A percentile compares a stretch with the other conserved stretches of the same genome.
phyloP scores from a whole-genome alignment of 768 basidiomycete species.

The Lactifluus rugatus region DNA sequence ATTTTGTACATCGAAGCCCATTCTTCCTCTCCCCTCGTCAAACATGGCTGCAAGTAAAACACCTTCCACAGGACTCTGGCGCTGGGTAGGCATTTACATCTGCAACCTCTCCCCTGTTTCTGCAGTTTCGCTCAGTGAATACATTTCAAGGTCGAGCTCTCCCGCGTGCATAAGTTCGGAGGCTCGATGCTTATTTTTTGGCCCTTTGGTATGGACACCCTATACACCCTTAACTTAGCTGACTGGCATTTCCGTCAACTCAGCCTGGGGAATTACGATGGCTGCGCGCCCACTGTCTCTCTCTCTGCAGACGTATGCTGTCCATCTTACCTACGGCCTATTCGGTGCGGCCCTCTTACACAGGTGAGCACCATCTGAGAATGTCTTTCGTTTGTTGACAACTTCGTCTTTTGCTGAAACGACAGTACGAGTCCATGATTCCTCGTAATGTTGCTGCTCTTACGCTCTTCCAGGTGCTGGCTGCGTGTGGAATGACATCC shows the following conservation, averaged over 20 bases:
- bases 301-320: neutral
- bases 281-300: slow-evolving; percentile 17
- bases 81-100: neutral
- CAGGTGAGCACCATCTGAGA: neutral
- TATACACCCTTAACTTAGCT: neutral
- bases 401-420: neutral
- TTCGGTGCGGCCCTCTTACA: slow-evolving; percentile 2
- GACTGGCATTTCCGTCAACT: too few relatives aligned
- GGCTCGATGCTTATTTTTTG: slow-evolving; percentile 21
- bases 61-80: neutral
- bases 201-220: slow-evolving; percentile 13
- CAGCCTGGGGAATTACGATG: slow-evolving; percentile 21
- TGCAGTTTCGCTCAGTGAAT: neutral
- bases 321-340: neutral
- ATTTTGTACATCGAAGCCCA: neutral
- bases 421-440: neutral
- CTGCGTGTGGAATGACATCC: slow-evolving; percentile 16
- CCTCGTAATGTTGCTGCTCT: neutral
- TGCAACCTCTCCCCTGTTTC: neutral
- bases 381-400: neutral
- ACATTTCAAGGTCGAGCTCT: slow-evolving; percentile 7
- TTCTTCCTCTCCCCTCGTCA: neutral
- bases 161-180: slow-evolving; percentile 23
- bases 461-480: neutral
- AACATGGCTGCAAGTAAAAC: neutral